Evolutionary conservation across 805 yeast genomes (phyloP).

Genomic region (Kazachstania martiniae): DNA sequence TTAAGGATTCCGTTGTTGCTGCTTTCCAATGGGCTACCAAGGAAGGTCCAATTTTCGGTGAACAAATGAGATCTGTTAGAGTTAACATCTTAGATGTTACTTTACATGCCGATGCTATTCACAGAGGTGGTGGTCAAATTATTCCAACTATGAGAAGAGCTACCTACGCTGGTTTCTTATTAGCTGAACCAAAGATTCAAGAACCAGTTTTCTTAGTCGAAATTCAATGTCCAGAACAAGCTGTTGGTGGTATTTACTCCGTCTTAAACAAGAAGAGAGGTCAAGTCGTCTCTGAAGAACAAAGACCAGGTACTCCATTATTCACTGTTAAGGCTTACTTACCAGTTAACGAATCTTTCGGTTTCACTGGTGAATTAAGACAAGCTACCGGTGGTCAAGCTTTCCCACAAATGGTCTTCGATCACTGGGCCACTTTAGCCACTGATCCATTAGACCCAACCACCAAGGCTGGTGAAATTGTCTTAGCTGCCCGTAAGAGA

Average conservation of each 20-base stretch:
- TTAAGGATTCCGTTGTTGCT: constrained; percentile 98
- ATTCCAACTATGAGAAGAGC: constrained; percentile 99
- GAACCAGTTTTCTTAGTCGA: constrained; percentile 99
- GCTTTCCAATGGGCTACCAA: constrained; percentile 99
- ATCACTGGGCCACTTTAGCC: constrained; percentile 87
- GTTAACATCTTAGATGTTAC: constrained; percentile 98
- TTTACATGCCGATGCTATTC: constrained; percentile 99
- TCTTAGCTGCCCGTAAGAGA: constrained; percentile 73
- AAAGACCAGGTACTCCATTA: constrained; percentile 99
- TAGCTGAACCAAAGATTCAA: constrained; percentile 98
- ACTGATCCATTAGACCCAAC: constrained; percentile 91
- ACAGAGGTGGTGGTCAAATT: constrained; percentile 99
- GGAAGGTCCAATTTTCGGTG: constrained; percentile 99
- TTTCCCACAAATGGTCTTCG: constrained; percentile 99
- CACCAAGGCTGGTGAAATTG: constrained; percentile 58
- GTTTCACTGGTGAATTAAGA: constrained; percentile 99
- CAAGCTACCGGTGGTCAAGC: constrained; percentile 99
- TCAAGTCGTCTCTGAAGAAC: constrained; percentile 98
- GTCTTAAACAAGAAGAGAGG: constrained; percentile 99
- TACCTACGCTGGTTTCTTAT: constrained; percentile 94
- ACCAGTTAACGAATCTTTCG: constrained; percentile 99
- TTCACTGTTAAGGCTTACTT: constrained; percentile 99
- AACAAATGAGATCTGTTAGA: constrained; percentile 91
- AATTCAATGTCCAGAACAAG: constrained; percentile 98
- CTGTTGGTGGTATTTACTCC: constrained; percentile 99